phyloP scores from a whole-genome alignment of 2,329 filamentous ascomycete species.

The Alternaria sp. region DNA sequence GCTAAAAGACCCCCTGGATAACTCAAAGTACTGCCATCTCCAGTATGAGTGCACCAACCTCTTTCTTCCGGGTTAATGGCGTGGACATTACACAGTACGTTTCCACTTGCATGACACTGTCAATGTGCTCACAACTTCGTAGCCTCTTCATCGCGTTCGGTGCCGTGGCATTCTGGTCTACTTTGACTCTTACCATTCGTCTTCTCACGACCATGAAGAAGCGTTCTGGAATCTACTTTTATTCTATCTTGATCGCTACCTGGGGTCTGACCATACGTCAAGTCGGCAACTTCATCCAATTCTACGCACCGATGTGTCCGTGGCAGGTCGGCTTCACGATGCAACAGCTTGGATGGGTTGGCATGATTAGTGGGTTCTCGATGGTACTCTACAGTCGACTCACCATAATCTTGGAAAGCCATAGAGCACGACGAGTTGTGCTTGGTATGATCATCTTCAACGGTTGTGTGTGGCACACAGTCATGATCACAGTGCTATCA shows the following conservation, averaged over 20 bases:
- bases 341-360: constrained; percentile 60
- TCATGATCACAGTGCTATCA: constrained; percentile 53
- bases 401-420: constrained; percentile 62
- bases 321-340: constrained; percentile 32
- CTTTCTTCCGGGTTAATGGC: background rate
- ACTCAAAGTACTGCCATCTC: background rate
- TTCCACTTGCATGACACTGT: background rate
- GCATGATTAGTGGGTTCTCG: constrained; percentile 66
- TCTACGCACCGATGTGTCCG: constrained; percentile 37
- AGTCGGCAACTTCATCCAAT: constrained; percentile 52
- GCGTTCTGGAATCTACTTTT: constrained; percentile 56
- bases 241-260: constrained; percentile 53
- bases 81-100: background rate
- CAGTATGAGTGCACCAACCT: background rate
- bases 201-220: constrained; percentile 55
- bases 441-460: constrained; percentile 64
- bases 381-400: constrained; percentile 67
- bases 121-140: background rate
- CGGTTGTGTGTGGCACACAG: constrained; percentile 59
- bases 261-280: constrained; percentile 51
- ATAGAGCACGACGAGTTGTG: constrained; percentile 55
- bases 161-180: constrained; percentile 37
- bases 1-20: background rate
- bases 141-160: constrained; percentile 19
- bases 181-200: constrained; percentile 53